Base-by-base conservation (phyloP, 371 early-diverging fungal species). In the Choanephora cucurbitarum region DNA sequence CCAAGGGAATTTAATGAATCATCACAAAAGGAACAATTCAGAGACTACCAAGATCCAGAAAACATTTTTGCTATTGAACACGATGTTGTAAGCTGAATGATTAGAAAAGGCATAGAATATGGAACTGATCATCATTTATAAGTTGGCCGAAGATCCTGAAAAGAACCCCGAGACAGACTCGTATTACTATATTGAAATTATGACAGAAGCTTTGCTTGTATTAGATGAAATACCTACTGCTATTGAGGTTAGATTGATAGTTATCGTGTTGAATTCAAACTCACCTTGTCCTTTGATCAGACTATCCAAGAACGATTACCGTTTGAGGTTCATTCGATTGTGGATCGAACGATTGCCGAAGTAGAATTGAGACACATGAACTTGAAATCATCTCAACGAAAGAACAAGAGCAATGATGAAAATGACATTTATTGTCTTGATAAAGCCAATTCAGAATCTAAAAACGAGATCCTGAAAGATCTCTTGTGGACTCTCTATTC, bases 141-240 rank as follows among this genome's bases (percentile, higher is more conserved):
- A 89, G 90, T 72, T 88, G 31, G 58, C 74, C 2, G 92, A 91
- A 67, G 89, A 92, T 62, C 56, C 85, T 1, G 87, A 88, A 7
- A 80, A 79, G 33, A 85, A 92, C 56, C 94, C 95, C 1, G 98
- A 97, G 62, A 83, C 87, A 0, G 95, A 97, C 58, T 94, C 96
- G 8, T 91, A 84, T 64, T 86, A 87, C n/a, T 94, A 93, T 60
- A 91, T 96, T 55, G 88, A 90, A 64, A 83, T 88, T 50, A 74
- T 97, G 17, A 68, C 96, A 51, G 94, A 95, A 68, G 81, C 92
- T 28, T 75, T 97, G 11, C 73, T 81, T 1, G 68, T 91, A 5
- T 72, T 96, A 11, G 93, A 86, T 13, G 83, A 85, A 55, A 85
- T 93, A 39, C 89, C 87, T 39, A 84, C 90, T 43, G 91, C 91